Percentiles rank a stretch among this genome's conserved stretches.
These are phyloP conservation scores for Fusarium sp. DNA, from an alignment of 2,329 filamentous ascomycete species.

Conservation along the genomic window DNA sequence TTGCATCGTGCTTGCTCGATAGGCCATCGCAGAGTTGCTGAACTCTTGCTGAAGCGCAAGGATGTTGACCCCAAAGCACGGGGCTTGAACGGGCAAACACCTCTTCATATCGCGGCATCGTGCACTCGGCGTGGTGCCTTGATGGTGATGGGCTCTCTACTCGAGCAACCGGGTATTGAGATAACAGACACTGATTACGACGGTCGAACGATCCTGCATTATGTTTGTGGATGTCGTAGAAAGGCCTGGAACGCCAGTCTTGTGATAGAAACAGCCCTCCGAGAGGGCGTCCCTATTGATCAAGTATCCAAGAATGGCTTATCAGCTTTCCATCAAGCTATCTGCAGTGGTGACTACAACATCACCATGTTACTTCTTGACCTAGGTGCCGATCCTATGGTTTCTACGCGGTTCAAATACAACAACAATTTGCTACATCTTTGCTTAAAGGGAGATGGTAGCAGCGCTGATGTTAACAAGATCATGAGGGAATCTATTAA, in stretches of 20 bases:
- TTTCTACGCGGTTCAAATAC: constrained; percentile 9
- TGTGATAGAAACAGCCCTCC: constrained; percentile 1
- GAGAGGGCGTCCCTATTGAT: constrained; percentile 4
- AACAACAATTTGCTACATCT: constrained; percentile 15
- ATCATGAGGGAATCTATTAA: constrained; percentile 3
- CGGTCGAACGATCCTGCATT: constrained; percentile 10
- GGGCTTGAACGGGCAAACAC: not conserved
- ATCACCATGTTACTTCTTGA: constrained; percentile 1
- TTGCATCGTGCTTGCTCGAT: constrained; percentile 6
- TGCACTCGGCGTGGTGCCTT: not conserved
- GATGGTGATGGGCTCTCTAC: constrained; percentile 3
- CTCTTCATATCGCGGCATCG: constrained; percentile 13
- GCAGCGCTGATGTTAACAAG: not conserved
- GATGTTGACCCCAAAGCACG: constrained; percentile 3
- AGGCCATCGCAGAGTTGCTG: not conserved
- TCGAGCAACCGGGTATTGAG: not conserved
- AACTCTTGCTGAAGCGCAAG: constrained; percentile 5
- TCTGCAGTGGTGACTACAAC: not conserved
- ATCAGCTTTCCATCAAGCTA: constrained; percentile 4
- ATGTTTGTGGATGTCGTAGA: not conserved
- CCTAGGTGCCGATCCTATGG: constrained; percentile 9
- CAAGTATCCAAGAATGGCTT: not conserved
- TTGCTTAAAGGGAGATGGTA: not conserved
- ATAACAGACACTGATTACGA: not conserved
- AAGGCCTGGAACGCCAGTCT: not conserved